Evolutionary conservation across 257 asterid species (phyloP), one percentile per base, ranked within the genome.

Genomic region (Nicotiana tabacum): DNA sequence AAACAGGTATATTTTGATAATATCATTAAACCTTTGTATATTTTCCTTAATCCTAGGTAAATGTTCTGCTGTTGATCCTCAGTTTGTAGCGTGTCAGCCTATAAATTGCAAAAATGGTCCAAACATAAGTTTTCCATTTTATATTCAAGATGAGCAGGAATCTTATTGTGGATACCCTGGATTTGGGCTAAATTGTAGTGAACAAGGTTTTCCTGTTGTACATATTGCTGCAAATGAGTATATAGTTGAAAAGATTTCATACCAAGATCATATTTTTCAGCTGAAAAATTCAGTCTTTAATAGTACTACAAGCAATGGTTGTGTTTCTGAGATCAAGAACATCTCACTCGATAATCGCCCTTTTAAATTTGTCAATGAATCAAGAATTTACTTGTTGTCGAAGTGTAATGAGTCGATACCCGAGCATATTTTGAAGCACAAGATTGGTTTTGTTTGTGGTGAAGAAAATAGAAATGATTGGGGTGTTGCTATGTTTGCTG

Each of bases 81-180:
- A 43, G 61, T 93, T 88, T 58, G 88, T 85, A 77, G 88, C 87
- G 6, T 94, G 98, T 78, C 70, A 6, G 15, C 84, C 91, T 13
- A 72, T 24, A 13, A 66, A 21, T 8, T 92, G 96, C 46, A 83
- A 80, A 4, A 4, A 60, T 56, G 93, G 94, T 77, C 92, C 89
- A 21, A 83, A 3, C 30, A 85, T 94, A 66, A 90, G 87, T 58
- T 94, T 86, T 81, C 98, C 98, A 4, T 94, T 94, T 83, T 83
- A 81, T 37, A 77, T 94, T 51, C 56, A 39, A 56, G 78, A 58
- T 35, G 0, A 0, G 27, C 93, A 90, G 69, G 81, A 90, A 79
- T 21, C 90, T 1, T 88, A 86, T 33, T 92, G 98, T 81, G 96
- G 93, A 6, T 84, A 13, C 72, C 88, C 89, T 35, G 90, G 83